Percentiles rank a stretch among this genome's conserved stretches.
Conservation (phyloP, 345 rosid genomes). For the Orychophragmus violaceus region DNA sequence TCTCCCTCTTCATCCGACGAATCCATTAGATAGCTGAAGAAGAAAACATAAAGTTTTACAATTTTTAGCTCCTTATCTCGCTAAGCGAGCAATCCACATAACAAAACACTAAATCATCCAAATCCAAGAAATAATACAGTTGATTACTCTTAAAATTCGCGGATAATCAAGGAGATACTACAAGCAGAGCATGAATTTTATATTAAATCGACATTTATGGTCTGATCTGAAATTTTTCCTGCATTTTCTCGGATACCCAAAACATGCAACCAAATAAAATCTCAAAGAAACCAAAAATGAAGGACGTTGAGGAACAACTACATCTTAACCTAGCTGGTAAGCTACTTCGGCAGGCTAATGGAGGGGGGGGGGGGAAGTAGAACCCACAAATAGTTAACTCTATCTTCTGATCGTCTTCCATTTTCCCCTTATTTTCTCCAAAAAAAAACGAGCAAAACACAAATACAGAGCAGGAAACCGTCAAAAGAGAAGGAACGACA, state of each 20-base stretch:
- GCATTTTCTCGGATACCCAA: not conserved
- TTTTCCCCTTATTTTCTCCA: not conserved
- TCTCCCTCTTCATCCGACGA: constrained; percentile 21
- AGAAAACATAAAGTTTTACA: not conserved
- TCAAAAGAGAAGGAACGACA: not conserved
- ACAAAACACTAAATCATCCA: not conserved
- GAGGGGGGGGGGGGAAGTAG: not conserved
- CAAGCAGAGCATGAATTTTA: not conserved
- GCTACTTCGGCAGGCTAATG: not conserved
- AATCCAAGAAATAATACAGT: not conserved
- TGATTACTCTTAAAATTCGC: not conserved
- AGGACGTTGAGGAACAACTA: not conserved
- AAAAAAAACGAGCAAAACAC: not conserved
- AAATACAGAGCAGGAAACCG: not conserved
- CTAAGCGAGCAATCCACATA: not conserved
- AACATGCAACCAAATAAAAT: not conserved
- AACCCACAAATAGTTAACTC: not conserved
- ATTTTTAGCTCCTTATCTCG: not conserved
- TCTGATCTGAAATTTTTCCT: not conserved
- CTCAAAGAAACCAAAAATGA: not conserved
- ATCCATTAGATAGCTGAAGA: constrained; percentile 6
- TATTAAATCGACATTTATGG: not conserved
- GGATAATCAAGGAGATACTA: not conserved
- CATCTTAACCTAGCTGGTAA: not conserved
- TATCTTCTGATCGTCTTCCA: not conserved